Conservation (phyloP, 1,284 basidiomycete genomes). For the Ganoderma resinaceum region DNA sequence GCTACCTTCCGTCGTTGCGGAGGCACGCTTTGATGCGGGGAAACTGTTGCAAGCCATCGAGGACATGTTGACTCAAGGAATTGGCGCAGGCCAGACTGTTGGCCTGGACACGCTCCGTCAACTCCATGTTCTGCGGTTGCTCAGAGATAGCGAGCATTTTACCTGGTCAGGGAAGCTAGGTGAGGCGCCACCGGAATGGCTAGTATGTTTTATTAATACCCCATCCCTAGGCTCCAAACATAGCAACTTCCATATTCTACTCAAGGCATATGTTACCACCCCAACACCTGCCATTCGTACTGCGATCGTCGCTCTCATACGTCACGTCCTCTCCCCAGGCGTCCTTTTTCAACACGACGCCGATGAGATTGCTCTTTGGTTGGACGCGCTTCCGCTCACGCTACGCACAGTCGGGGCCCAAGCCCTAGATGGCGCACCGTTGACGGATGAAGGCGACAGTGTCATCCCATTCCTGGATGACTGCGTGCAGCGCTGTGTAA, state of each 20-base stretch:
- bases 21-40: constrained; percentile 87
- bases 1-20: constrained; percentile 76
- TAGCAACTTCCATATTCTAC: constrained; percentile 70
- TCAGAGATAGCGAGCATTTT: constrained; percentile 80
- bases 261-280: constrained; percentile 66
- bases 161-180: constrained; percentile 78
- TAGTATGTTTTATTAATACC: constrained; percentile 12
- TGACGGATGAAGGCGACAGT: constrained; percentile 65
- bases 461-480: constrained; percentile 86
- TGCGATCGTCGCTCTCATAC: constrained; percentile 65
- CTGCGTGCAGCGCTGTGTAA: constrained; percentile 84
- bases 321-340: constrained; percentile 68
- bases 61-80: constrained; percentile 28
- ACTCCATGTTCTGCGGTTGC: constrained; percentile 80
- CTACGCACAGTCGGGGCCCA: constrained; percentile 43
- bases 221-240: constrained; percentile 46
- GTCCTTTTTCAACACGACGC: constrained; percentile 86
- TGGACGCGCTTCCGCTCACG: constrained; percentile 61
- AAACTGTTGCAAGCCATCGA: constrained; percentile 72
- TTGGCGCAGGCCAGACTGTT: constrained; percentile 26
- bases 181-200: constrained; percentile 40
- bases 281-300: constrained; percentile 58
- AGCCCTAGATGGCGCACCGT: constrained; percentile 57
- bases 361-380: constrained; percentile 80
- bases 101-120: constrained; percentile 70